phyloP scores from a whole-genome alignment of 2,329 filamentous ascomycete genomes.

The Beauveria asiatica region DNA sequence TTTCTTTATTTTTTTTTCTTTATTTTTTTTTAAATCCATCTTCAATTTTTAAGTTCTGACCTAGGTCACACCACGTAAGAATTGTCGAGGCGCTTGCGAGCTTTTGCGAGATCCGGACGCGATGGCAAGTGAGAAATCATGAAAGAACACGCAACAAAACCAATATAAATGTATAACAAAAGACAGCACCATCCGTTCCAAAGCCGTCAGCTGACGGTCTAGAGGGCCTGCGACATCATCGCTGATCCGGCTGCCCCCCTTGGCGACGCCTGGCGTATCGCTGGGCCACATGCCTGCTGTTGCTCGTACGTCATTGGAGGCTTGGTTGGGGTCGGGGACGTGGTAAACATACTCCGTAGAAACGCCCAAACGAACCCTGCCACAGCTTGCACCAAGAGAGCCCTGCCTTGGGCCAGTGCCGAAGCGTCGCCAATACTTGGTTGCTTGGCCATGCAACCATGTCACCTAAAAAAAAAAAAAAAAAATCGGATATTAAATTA shows the following conservation, averaged over 20 bases:
- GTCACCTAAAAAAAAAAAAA: not conserved
- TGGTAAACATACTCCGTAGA: too few species aligned
- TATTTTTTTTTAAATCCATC: too few species aligned
- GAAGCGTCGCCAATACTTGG: not conserved
- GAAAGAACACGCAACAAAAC: too few species aligned
- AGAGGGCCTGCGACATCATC: not conserved
- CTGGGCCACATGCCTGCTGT: slow-evolving; percentile 2
- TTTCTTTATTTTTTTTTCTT: not conserved
- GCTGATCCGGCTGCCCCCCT: not conserved
- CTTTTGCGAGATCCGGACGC: too few species aligned
- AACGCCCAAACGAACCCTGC: not conserved
- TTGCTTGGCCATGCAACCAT: not conserved
- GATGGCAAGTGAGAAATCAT: too few species aligned
- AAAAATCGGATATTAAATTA: not conserved
- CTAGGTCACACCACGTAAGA: too few species aligned
- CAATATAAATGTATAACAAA: too few species aligned
- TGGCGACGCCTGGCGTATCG: slow-evolving; percentile 7
- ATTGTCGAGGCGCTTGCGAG: too few species aligned
- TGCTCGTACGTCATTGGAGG: slow-evolving; percentile 5
- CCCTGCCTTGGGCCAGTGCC: too few species aligned
- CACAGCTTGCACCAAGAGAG: not conserved
- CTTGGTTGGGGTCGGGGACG: too few species aligned
- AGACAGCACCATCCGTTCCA: too few species aligned
- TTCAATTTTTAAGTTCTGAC: not conserved
- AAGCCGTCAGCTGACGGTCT: not conserved